A percentile compares a stretch with the other conserved stretches of the same genome.
These are phyloP conservation scores for Colletotrichum godetiae DNA, from an alignment of 2,329 filamentous ascomycete genomes.

Conservation along the genomic window DNA sequence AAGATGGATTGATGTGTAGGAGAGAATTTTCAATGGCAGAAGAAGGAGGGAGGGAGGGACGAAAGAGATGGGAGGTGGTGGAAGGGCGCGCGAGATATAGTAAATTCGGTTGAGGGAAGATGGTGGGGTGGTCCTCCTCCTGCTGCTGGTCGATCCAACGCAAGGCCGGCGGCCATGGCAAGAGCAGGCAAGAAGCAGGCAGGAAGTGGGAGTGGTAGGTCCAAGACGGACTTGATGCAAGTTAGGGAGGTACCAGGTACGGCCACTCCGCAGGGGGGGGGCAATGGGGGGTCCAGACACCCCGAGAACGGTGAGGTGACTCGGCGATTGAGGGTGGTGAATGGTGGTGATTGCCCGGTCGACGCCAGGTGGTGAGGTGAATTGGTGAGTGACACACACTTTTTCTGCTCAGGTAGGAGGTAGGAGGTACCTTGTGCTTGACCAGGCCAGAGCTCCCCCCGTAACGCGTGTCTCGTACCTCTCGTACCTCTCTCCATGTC, in stretches of 20 bases:
- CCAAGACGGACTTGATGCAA: conserved; percentile 17
- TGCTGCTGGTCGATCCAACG: conserved; percentile 14
- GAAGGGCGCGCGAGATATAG: conserved; percentile 32
- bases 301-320: conserved; percentile 12
- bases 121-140: conserved; percentile 42
- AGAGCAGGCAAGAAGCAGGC: background rate
- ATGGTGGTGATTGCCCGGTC: conserved; percentile 25
- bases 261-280: conserved; percentile 23
- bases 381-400: conserved; percentile 29
- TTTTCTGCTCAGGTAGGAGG: background rate
- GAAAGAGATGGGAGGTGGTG: conserved; percentile 14
- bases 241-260: conserved; percentile 31
- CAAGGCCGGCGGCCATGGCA: conserved; percentile 8
- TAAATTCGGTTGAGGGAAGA: conserved; percentile 39
- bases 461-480: conserved; percentile 21
- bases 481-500: background rate
- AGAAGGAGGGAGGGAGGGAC: background rate
- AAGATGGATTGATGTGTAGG: conserved; percentile 6
- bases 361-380: conserved; percentile 13
- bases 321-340: conserved; percentile 4
- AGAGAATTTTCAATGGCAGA: conserved; percentile 28
- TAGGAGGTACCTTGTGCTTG: background rate
- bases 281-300: background rate
- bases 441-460: conserved; percentile 10
- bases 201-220: background rate